Percentiles rank a stretch among this genome's conserved stretches.
These are phyloP conservation scores for Ascochyta lentis DNA, from an alignment of 2,329 filamentous ascomycete genomes.

Conservation along the genomic window DNA sequence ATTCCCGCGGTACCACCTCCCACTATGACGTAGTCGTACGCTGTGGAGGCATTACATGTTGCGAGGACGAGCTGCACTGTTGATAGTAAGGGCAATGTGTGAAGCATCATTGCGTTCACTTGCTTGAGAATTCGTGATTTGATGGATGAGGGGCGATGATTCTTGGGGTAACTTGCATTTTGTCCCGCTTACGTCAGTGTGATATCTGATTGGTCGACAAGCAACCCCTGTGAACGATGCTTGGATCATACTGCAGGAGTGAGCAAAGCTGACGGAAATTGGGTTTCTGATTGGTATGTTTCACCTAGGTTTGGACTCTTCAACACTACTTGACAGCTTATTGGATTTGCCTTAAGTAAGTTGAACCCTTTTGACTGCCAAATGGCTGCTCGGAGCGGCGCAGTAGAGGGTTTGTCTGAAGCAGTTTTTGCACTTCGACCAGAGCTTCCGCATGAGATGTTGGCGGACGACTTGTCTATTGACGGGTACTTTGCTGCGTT, in stretches of 20 bases:
- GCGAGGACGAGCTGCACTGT: conserved; percentile 13
- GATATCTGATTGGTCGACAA: conserved; percentile 1
- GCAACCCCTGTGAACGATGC: neutral
- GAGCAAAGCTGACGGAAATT: too few relatives aligned
- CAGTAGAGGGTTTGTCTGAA: too few relatives aligned
- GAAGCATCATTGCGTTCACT: neutral
- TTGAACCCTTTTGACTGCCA: too few relatives aligned
- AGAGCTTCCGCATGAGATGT: neutral
- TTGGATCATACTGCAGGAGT: neutral
- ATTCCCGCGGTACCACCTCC: conserved; percentile 45
- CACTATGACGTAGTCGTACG: conserved; percentile 45
- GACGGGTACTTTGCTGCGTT: neutral
- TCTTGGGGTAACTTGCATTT: neutral
- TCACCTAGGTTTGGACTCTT: too few relatives aligned
- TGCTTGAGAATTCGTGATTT: neutral
- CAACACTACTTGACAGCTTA: too few relatives aligned
- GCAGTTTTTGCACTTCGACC: too few relatives aligned
- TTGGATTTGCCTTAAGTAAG: too few relatives aligned
- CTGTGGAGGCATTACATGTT: conserved; percentile 17
- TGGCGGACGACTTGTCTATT: neutral
- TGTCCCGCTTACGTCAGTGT: neutral
- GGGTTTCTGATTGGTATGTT: too few relatives aligned
- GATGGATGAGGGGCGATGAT: neutral
- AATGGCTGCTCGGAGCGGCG: too few relatives aligned
- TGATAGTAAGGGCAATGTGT: neutral